Base-by-base conservation (phyloP, 495 filamentous ascomycete species). In the Viridothelium virens region DNA sequence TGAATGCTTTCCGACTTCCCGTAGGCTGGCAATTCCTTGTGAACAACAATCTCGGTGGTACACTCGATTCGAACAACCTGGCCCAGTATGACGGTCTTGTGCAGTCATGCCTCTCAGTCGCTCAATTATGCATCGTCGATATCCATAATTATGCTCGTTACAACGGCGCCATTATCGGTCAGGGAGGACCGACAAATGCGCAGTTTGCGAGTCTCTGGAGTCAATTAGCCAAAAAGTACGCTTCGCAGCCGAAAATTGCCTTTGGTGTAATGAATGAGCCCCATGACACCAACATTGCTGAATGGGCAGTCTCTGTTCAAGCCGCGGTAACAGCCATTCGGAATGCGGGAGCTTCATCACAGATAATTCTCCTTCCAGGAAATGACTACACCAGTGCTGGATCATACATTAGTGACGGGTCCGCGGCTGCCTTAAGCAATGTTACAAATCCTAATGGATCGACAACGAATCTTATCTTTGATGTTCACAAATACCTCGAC, bases 211-310 rank as follows among this genome's bases (percentile, higher is more conserved):
- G 73, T 65, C 70, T 87, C 9, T 88, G 86, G 86, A 71, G 68
- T 3, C 79, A 85, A 70, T 69, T 88, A 9, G 86, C 85, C 2
- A 77, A 71, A 11, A 82, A 84, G 63, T 87, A 86, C 67, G 78
- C 76, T 25, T 62, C 39, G 7, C 65, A 79, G n/a, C 61, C 74
- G 3, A 81, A 79, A 14, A 74, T 86, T 34, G 73, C 80, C n/a
- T 86, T 87, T 73, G 84, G 84, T 44, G 72, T 87, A 56, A 86
- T 87, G 82, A 88, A 86, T 71, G 85, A 88, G 71, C 84, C 85
- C 3, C 71, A 75, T 63, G 75, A 83, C 44, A 73, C 79, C 38
- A 76, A 82, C 67, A 77, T 86, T 62, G 69, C 53, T 34, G 67
- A 56, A 0, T 86, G 84, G 84, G 82, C 81, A 0, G 66, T 72